Conservation (phyloP, 2,329 filamentous ascomycete species). For the Cladophialophora immunda region DNA sequence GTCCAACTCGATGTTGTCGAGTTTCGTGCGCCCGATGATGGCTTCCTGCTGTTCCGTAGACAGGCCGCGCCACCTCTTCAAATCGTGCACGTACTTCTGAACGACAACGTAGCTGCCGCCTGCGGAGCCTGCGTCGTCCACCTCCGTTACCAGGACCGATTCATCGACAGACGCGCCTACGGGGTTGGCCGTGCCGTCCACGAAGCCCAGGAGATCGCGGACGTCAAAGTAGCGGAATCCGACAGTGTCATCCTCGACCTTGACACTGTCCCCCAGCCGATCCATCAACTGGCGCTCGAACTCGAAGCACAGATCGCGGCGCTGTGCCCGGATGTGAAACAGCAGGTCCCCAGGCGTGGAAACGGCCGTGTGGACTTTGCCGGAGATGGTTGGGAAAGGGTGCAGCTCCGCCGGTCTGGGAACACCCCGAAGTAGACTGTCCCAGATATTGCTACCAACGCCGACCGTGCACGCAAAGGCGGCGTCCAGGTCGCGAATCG, state of each 20-base stretch:
- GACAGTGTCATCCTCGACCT: conserved; percentile 61
- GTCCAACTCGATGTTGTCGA: conserved; percentile 66
- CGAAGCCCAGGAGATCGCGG: conserved; percentile 67
- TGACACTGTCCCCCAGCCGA: conserved; percentile 57
- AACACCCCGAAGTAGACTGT: conserved; percentile 52
- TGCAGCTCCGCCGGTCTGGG: conserved; percentile 62
- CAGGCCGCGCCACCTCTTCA: conserved; percentile 58
- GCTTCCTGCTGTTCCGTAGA: conserved; percentile 62
- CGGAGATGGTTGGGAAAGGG: conserved; percentile 53
- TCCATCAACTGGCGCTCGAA: conserved; percentile 65
- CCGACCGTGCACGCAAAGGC: conserved; percentile 63
- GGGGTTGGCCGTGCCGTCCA: conserved; percentile 69
- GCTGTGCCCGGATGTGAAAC: conserved; percentile 67
- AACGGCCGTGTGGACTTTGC: conserved; percentile 60
- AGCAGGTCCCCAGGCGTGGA: conserved; percentile 66
- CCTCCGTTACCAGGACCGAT: conserved; percentile 55
- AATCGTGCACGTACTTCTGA: conserved; percentile 66
- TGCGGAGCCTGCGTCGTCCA: conserved; percentile 48
- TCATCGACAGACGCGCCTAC: conserved; percentile 55
- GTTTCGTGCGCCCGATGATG: conserved; percentile 66
- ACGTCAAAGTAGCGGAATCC: conserved; percentile 69
- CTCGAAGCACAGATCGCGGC: conserved; percentile 66
- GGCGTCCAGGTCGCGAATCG: conserved; percentile 58
- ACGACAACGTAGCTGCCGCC: conserved; percentile 68
- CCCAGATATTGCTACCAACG: conserved; percentile 64